Percentiles rank a stretch among this genome's conserved stretches.
Conservation (phyloP, 345 rosid species). For the Gossypium sturtianum region DNA sequence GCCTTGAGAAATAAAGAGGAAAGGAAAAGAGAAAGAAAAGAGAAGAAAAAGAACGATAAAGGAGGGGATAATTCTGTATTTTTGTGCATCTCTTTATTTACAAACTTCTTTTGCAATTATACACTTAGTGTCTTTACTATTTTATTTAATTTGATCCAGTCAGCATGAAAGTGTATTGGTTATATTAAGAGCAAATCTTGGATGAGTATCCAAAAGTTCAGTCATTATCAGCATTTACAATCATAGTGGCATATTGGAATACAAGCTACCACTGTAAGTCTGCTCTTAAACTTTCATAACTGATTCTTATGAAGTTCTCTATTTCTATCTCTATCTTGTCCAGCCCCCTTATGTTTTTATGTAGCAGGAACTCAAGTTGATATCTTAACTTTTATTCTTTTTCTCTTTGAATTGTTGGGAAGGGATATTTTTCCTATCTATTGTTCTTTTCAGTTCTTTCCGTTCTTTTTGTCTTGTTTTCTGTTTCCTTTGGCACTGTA, state of each 20-base stretch:
- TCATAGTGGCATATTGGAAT: conserved; percentile 66
- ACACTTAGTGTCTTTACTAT: conserved; percentile 11
- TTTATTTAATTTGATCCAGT: not conserved
- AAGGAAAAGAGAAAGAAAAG: conserved; percentile 36
- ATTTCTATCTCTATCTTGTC: not conserved
- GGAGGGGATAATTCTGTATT: not conserved
- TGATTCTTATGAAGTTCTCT: not conserved
- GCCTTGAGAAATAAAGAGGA: too few species aligned
- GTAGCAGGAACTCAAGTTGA: not conserved
- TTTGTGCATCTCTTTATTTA: not conserved
- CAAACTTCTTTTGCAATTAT: not conserved
- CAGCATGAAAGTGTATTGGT: not conserved
- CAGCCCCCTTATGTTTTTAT: not conserved
- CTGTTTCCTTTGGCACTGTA: not conserved
- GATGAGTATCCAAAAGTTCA: conserved; percentile 66
- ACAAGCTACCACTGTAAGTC: conserved; percentile 64
- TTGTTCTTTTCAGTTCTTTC: not conserved
- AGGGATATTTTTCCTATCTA: too few species aligned
- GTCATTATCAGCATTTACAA: conserved; percentile 74
- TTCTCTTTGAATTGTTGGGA: not conserved
- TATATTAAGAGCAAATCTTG: conserved; percentile 51
- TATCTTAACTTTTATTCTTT: not conserved
- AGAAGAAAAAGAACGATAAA: conserved; percentile 29
- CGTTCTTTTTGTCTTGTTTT: not conserved
- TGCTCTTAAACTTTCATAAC: conserved; percentile 1